phyloP scores from a whole-genome alignment of 345 rosid genomes.

The Luvunga scandens region DNA sequence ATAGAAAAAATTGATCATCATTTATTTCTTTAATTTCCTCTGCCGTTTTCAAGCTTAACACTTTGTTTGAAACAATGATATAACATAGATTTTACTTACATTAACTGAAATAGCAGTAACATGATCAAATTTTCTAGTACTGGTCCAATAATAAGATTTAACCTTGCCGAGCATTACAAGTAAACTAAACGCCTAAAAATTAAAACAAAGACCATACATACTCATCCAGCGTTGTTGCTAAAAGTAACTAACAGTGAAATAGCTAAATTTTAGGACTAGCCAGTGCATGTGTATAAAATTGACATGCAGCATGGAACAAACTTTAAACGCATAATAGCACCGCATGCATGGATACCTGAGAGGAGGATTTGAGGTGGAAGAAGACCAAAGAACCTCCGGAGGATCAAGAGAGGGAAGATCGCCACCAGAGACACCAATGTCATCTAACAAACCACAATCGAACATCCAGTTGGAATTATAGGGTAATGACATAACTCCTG shows the following conservation, averaged over 20 bases:
- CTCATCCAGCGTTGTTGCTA: neutral
- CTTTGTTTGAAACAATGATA: neutral
- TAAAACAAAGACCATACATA: neutral
- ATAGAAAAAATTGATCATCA: neutral
- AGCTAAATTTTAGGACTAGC: neutral
- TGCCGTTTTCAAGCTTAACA: neutral
- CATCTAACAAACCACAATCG: slow-evolving; percentile 39
- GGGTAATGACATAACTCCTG: slow-evolving; percentile 27
- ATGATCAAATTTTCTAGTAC: no score
- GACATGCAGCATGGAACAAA: neutral
- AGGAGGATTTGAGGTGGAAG: slow-evolving; percentile 13
- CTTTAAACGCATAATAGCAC: neutral
- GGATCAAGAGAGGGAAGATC: slow-evolving; percentile 37
- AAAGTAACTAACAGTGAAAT: neutral
- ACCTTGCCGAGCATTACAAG: neutral
- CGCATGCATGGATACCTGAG: slow-evolving; percentile 24
- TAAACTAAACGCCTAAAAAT: neutral
- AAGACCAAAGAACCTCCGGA: slow-evolving; percentile 29
- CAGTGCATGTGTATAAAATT: neutral
- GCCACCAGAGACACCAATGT: slow-evolving; percentile 39
- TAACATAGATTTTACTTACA: no score
- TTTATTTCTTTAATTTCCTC: neutral
- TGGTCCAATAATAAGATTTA: no score
- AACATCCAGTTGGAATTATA: slow-evolving; percentile 42
- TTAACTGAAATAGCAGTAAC: no score